Percentiles rank a stretch among this genome's conserved stretches.
phyloP scores from a whole-genome alignment of 2,329 filamentous ascomycete genomes.

The Talaromyces sp. region DNA sequence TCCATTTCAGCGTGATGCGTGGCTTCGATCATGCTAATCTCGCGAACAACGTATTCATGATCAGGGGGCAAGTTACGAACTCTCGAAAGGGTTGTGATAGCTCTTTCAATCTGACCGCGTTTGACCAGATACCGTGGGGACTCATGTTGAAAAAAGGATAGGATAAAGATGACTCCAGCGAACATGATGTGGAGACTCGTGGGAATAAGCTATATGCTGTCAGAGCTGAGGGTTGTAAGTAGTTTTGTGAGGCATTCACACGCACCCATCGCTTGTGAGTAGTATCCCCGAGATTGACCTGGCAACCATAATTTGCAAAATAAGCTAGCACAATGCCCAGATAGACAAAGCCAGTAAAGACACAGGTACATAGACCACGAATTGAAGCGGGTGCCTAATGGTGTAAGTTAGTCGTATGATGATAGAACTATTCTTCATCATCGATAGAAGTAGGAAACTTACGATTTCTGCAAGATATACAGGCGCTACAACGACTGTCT shows the following conservation, averaged over 20 bases:
- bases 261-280: neutral
- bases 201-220: neutral
- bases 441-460: neutral
- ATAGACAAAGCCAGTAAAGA: conserved; percentile 66
- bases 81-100: conserved; percentile 9
- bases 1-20: neutral
- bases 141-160: conserved; percentile 64
- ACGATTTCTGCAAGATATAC: neutral
- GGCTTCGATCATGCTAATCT: neutral
- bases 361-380: conserved; percentile 65
- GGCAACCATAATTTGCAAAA: conserved; percentile 62
- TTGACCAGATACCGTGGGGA: conserved; percentile 67
- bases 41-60: neutral
- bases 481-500: conserved; percentile 62
- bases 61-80: neutral
- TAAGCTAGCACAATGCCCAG: conserved; percentile 71
- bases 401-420: neutral
- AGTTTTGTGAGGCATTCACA: neutral
- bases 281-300: conserved; percentile 41
- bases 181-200: conserved; percentile 50
- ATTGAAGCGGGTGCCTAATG: conserved; percentile 32
- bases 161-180: conserved; percentile 61
- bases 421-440: neutral
- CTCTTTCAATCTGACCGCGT: conserved; percentile 51
- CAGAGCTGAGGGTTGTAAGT: neutral